Base-by-base conservation (phyloP, 106 monocot genomes). In the Dendrobium catenatum region DNA sequence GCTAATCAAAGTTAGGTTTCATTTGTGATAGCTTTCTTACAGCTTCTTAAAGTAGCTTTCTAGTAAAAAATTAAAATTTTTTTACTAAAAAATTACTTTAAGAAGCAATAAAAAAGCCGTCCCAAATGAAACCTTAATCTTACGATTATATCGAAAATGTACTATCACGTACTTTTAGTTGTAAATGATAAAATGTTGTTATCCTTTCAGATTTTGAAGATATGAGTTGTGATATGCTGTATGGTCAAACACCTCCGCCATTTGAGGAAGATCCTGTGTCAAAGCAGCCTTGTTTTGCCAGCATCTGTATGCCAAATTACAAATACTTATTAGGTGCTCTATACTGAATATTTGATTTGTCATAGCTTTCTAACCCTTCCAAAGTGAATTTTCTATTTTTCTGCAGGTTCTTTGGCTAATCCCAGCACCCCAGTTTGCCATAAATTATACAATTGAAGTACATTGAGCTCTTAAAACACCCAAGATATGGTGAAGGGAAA, bases 211-310 rank as follows among this genome's bases (percentile, higher is more conserved):
- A 98, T 92, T 98, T 98, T 83, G 97, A 98, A 88, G 97, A 98
- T 78, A 98, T 98, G 97, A 98, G 97, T 77, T 98, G 97, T 85
- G 97, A 98, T 17, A 98, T 98, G 97, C 81, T 98, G 51, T 98
- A 94, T 82, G 97, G 97, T 5, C 97, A 98, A 83, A 76, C 85
- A 0, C 97, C 97, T 7, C 94, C 97, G 40, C 86, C 91, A 47
- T 88, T 98, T 64, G 94, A 94, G 80, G 92, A 98, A 76, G 97
- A 98, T 79, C 94, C 97, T 33, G 94, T 84, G 18, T 86, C 92
- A 20, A 92, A 89, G 13, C 97, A 98, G 80, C 89, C 94, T 59
- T 98, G 97, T 79, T 98, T 91, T 79, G 11, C 89, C 16, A 80
- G 73, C 29, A 68, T 83, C 15, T 98, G 97, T 98, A 80, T 68